Base-by-base conservation (phyloP, 139 green algal species). In the Chlorella sp. region DNA sequence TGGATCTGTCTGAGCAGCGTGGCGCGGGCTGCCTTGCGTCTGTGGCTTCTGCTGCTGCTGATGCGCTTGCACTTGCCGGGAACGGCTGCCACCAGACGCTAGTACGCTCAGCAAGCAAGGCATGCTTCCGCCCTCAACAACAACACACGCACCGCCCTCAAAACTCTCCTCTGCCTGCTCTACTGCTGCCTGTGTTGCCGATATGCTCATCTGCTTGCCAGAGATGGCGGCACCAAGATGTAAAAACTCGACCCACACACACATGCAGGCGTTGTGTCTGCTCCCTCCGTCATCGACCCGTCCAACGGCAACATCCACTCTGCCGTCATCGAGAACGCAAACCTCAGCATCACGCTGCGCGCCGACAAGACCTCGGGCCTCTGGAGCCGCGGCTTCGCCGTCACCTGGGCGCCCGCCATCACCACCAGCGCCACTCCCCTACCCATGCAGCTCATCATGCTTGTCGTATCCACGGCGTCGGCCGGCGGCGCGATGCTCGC, bases 311-410 rank as follows among this genome's bases (percentile, higher is more conserved):
- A 24, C 42, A 55, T 17, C 42, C 42, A 24, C 10, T 55, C 42
- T 55, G 10, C 10, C 17, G 42, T 55, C 10, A 17, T 55, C 17
- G 42, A 55, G 10, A 55, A 55, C 17, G 17, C 61, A 26, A 67
- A 67, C 61, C 23, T 67, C 3, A 67, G n/a, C 61, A 67, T 67
- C 61, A 35, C 61, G 23, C 61, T 67, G 61, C 61, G 61, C 27
- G 23, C 61, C 3, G n/a, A 27, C 3, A 26, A 26, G n/a, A 30
- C 33, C 61, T 35, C n/a, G n/a, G 3, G 23, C 23, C 27, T 23
- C 2, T 67, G 61, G 61, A 27, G 61, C 61, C 61, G 61, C 3
- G 61, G n/a, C 23, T 67, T 67, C 61, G 34, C 2, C 27, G 27
- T 35, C n/a, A 35, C 27, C 2, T 67, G 61, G 61, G n/a, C n/a